phyloP scores from a whole-genome alignment of 805 yeast species.

The Zygoascus flipseniorum region DNA sequence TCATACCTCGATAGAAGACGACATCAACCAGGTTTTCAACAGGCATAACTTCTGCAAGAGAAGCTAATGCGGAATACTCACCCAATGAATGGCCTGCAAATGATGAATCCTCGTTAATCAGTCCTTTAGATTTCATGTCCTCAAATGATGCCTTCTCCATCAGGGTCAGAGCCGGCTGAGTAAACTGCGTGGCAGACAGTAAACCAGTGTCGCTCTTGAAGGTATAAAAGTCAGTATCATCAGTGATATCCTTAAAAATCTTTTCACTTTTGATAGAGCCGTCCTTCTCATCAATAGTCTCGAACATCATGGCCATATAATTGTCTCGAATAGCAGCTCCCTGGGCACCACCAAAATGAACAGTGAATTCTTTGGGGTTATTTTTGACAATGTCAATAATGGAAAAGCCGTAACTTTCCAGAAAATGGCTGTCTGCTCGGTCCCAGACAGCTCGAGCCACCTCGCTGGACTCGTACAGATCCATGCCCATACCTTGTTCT shows the following conservation, averaged over 20 bases:
- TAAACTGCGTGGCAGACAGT: slow-evolving; percentile 95
- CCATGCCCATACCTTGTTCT: slow-evolving; percentile 99
- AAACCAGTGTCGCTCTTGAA: slow-evolving; percentile 92
- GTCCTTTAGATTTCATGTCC: slow-evolving; percentile 92
- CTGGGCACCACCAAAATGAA: slow-evolving; percentile 96
- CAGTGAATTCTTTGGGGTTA: slow-evolving; percentile 91
- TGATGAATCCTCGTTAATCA: slow-evolving; percentile 85
- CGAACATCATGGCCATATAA: slow-evolving; percentile 95
- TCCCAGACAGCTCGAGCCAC: slow-evolving; percentile 98
- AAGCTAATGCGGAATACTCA: slow-evolving; percentile 95
- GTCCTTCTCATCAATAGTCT: slow-evolving; percentile 68
- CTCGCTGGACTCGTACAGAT: slow-evolving; percentile 77
- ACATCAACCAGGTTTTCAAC: slow-evolving; percentile 95
- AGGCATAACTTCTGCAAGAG: slow-evolving; percentile 97
- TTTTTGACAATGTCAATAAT: slow-evolving; percentile 90
- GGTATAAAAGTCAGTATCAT: slow-evolving; percentile 73
- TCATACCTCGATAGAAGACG: slow-evolving; percentile 99
- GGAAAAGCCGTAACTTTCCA: slow-evolving; percentile 92
- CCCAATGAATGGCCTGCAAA: slow-evolving; percentile 99
- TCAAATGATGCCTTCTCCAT: slow-evolving; percentile 99
- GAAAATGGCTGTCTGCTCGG: slow-evolving; percentile 90
- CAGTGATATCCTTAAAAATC: slow-evolving; percentile 87
- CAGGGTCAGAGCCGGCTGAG: slow-evolving; percentile 97
- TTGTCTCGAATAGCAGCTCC: slow-evolving; percentile 93
- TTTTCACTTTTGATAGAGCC: slow-evolving; percentile 84